These are phyloP conservation scores for Saccharomycopsis fermentans DNA, from an alignment of 805 yeast genomes.

Conservation along the genomic window DNA sequence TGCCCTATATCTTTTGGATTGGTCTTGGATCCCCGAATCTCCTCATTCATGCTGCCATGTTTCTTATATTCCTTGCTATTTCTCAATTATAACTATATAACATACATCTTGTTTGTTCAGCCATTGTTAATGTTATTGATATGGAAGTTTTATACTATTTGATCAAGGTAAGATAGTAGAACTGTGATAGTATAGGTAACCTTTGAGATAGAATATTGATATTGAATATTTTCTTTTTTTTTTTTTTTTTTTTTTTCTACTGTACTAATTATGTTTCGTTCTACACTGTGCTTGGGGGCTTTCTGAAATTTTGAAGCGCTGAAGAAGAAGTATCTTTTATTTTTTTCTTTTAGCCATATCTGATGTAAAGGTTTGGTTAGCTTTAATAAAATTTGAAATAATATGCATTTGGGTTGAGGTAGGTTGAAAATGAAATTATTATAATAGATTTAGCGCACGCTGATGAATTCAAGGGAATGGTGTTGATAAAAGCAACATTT, in stretches of 20 bases:
- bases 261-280: neutral
- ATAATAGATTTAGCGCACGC: no score
- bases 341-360: neutral
- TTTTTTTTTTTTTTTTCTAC: constrained; percentile 3
- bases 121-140: constrained; percentile 43
- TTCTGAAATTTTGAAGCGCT: no score
- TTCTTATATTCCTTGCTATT: neutral
- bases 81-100: constrained; percentile 22
- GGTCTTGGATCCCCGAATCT: no score
- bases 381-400: no score
- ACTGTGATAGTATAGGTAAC: constrained; percentile 11
- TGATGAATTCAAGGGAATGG: no score
- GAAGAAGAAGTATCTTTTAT: neutral
- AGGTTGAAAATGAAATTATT: no score
- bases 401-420: no score
- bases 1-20: no score
- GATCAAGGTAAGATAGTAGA: neutral
- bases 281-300: no score
- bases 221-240: neutral
- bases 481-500: no score
- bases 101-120: constrained; percentile 98
- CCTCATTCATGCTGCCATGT: no score
- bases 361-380: no score
- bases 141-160: neutral
- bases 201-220: neutral